Conservation (phyloP, 2,329 filamentous ascomycete species). For the Gyromitra esculenta region DNA sequence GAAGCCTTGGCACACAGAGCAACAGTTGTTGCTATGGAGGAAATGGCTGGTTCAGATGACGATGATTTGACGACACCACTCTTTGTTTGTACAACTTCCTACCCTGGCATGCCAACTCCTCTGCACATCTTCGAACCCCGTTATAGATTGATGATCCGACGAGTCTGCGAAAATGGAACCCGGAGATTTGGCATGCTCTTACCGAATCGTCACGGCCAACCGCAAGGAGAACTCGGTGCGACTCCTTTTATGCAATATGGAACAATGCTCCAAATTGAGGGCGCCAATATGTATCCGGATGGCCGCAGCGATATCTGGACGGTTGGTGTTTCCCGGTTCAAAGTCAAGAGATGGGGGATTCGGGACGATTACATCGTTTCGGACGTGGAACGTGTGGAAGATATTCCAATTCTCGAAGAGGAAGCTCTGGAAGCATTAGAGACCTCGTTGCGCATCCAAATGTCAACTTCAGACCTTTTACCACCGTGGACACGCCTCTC, state of each 20-base stretch:
- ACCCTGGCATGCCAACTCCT: constrained; percentile 84
- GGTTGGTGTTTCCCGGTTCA: constrained; percentile 79
- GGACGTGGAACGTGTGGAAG: constrained; percentile 79
- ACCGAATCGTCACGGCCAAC: constrained; percentile 68
- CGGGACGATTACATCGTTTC: constrained; percentile 82
- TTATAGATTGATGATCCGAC: constrained; percentile 87
- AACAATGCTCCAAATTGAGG: constrained; percentile 79
- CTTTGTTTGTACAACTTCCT: constrained; percentile 83
- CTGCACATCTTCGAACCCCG: constrained; percentile 92
- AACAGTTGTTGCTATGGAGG: constrained; percentile 66
- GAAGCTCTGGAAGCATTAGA: constrained; percentile 73
- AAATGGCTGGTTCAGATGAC: constrained; percentile 67
- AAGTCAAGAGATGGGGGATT: constrained; percentile 71
- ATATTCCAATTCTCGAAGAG: constrained; percentile 83
- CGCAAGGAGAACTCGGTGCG: constrained; percentile 66
- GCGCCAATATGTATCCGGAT: constrained; percentile 77
- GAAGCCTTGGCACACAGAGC: constrained; percentile 70
- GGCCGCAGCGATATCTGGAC: constrained; percentile 85
- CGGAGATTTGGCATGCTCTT: constrained; percentile 87
- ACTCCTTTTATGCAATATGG: constrained; percentile 77
- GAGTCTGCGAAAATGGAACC: constrained; percentile 71
- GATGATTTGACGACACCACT: constrained; percentile 73
- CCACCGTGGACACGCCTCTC: constrained; percentile 64
- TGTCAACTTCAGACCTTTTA: constrained; percentile 52
- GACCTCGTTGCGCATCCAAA: constrained; percentile 54